Base-by-base conservation (phyloP, 1,139 yeast genomes). In the Saccharomyces pastorianus region DNA sequence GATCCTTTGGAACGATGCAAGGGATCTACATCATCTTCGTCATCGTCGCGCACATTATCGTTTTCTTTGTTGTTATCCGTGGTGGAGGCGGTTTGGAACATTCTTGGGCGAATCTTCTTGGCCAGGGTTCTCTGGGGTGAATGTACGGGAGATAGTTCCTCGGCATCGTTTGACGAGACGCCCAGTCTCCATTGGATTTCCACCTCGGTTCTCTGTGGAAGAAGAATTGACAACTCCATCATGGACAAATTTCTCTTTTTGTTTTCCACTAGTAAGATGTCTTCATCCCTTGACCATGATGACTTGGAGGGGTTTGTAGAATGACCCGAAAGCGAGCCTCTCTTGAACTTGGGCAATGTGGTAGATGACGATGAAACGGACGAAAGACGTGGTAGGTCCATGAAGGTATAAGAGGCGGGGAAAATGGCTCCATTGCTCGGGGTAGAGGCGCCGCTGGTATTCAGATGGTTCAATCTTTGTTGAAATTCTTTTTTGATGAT, bases 191-290 rank as follows among this genome's bases (percentile, higher is more conserved):
- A 70, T 76, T 81, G 77, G 41, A 88, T 88, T 60, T 87, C 95
- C 13, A 77, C 77, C 64, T 85, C 91, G 0, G 93, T 78, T 58
- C 89, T 77, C 57, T 80, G 81, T 4, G 93, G 91, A 49, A 89
- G 73, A 51, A 88, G 71, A 41, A 88, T 82, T 8, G 87, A 80
- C 49, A 89, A 73, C 68, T 89, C 96, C n/a, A 88, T 88, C 62
- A 85, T 78, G 34, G 87, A 78, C 42, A 89, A 71, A 56, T 85
- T 59, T 74, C 76, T 47, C 79, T 73, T 49, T 52, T 91, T 76
- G 55, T 81, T 77, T 51, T 79, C 74, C 48, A 85, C 67, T 54
- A 89, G 71, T 56, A 85, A 83, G 64, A 86, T 93, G 68, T 89
- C 96, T 61, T 88, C 96, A 70, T 80, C 79, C 1, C 79, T 47